Evolutionary conservation across 2,329 filamentous ascomycete genomes (phyloP).

Genomic region (Diaporthe batatas): DNA sequence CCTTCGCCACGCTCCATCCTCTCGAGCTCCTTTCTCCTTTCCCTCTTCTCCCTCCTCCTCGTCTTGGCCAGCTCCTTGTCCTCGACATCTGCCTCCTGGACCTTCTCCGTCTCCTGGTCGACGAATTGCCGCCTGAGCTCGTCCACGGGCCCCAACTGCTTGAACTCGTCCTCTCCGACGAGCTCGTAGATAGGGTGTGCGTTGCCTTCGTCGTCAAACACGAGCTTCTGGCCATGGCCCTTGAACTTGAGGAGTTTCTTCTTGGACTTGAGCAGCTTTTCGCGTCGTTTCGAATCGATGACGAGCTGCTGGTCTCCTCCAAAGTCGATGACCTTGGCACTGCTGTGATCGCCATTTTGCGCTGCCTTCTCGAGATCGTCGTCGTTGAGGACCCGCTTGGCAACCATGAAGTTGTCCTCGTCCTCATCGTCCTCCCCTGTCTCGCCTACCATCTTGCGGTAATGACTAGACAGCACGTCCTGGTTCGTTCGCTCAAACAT

Average conservation of each 20-base stretch:
- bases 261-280: slow-evolving; percentile 95
- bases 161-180: slow-evolving; percentile 86
- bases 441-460: slow-evolving; percentile 81
- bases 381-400: slow-evolving; percentile 87
- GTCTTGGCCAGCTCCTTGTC: slow-evolving; percentile 87
- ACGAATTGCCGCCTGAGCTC: slow-evolving; percentile 83
- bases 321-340: slow-evolving; percentile 73
- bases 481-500: slow-evolving; percentile 99
- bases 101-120: slow-evolving; percentile 78
- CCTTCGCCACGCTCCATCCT: slow-evolving; percentile 62
- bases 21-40: slow-evolving; percentile 79
- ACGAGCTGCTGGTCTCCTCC: slow-evolving; percentile 80
- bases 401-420: slow-evolving; percentile 85
- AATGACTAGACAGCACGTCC: slow-evolving; percentile 94
- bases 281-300: slow-evolving; percentile 93
- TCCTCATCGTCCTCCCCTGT: slow-evolving; percentile 64
- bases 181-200: slow-evolving; percentile 90
- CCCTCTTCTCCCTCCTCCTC: slow-evolving; percentile 81
- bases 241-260: slow-evolving; percentile 94
- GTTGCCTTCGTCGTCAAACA: slow-evolving; percentile 93
- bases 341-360: slow-evolving; percentile 57
- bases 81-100: slow-evolving; percentile 80
- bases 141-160: slow-evolving; percentile 79
- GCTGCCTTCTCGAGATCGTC: slow-evolving; percentile 71
- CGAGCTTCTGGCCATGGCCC: slow-evolving; percentile 84